Evolutionary conservation across 139 green algal genomes (phyloP).

Genomic region (Mesostigma viride): DNA sequence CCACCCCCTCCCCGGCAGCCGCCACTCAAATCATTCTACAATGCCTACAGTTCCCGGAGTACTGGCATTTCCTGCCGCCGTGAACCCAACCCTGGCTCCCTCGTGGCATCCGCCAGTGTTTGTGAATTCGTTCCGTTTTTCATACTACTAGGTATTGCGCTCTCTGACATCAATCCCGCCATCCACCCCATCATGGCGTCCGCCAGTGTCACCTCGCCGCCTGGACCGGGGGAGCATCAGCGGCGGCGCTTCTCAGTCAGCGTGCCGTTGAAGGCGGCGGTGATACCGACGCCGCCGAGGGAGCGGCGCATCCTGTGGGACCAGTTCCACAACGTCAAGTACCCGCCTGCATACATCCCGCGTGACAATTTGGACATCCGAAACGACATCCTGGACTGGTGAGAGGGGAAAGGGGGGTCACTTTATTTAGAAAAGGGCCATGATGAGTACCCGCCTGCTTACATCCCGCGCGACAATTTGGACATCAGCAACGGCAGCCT

Average conservation of each 20-base stretch:
- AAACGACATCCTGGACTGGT: conserved; percentile 93
- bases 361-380: conserved; percentile 68
- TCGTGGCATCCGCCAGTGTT: too few relatives aligned
- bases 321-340: conserved; percentile 86
- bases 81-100: too few relatives aligned
- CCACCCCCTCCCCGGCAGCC: too few relatives aligned
- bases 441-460: conserved; percentile 88
- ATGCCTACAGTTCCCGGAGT: too few relatives aligned
- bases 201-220: conserved; percentile 64
- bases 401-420: too few relatives aligned
- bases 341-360: conserved; percentile 90
- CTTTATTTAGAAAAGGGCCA: too few relatives aligned
- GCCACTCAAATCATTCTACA: too few relatives aligned
- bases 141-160: too few relatives aligned
- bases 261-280: conserved; percentile 45
- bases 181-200: conserved; percentile 29
- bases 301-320: conserved; percentile 80
- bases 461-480: conserved; percentile 85
- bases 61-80: too few relatives aligned
- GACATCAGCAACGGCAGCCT: too few relatives aligned
- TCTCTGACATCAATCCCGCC: too few relatives aligned
- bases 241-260: conserved; percentile 32
- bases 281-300: conserved; percentile 38
- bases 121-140: too few relatives aligned
- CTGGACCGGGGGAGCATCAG: conserved; percentile 30